Evolutionary conservation across 2,329 filamentous ascomycete species (phyloP), one percentile per base, ranked within the genome.

Genomic region (Ophiostoma piceae): DNA sequence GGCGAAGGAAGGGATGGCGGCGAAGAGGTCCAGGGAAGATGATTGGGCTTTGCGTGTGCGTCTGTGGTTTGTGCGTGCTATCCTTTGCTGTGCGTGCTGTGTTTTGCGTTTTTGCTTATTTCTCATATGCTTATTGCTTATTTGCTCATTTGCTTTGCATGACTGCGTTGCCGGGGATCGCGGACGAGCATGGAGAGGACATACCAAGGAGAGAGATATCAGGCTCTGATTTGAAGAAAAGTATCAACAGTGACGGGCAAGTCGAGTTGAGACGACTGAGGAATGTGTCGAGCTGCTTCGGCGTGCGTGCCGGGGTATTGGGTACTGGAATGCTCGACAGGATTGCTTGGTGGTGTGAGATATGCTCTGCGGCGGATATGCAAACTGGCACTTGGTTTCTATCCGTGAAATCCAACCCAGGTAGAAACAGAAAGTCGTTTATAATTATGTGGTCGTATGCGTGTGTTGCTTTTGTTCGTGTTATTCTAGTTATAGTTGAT

Each of bases 251-350:
- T 19, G 57, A 16, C 14, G 12, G 22, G 26, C 22, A 8, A 62
- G 3, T 29, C 22, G 35, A 32, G n/a, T 62, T 62, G 57, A 32
- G 57, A 35, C 57, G 39, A 29, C 66, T 19, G 67, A 66, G 69
- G 67, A 70, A 70, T 68, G 69, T 35, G 47, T 32, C 60, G 68
- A 68, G 66, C 60, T 54, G 51, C 67, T 39, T 54, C 37, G 51
- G 37, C 29, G 29, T 41, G 41, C 54, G 60, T 39, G 41, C 43
- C 43, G 8, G 64, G 66, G 43, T 47, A 41, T 62, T 68, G 69
- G 67, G 67, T 47, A 41, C 67, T 68, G 69, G 69, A 71, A 71
- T 71, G 69, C n/a, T 16, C n/a, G 39, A 47, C 3, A 39, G 67
- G 51, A 65, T 71, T 62, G 62, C 62, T 54, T 65, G 32, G 64